A percentile compares a stretch with the other conserved stretches of the same genome.
Evolutionary conservation across 495 filamentous ascomycete genomes (phyloP).

Genomic region (Trichocladium uniseriatum): DNA sequence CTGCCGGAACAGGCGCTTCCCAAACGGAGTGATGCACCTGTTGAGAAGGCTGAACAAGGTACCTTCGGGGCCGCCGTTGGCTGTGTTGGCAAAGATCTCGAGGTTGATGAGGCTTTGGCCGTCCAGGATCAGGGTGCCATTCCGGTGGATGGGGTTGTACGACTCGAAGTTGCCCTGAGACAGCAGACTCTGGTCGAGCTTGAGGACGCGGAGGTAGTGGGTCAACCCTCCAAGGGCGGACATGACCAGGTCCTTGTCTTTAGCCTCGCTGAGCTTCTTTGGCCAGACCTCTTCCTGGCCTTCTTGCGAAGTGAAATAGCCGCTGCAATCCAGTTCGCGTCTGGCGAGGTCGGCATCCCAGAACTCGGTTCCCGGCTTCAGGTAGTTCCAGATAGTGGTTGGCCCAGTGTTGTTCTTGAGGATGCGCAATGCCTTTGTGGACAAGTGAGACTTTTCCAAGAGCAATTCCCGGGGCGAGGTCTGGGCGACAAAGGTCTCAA

Average conservation of each 20-base stretch:
- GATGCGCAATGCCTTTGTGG: constrained; percentile 79
- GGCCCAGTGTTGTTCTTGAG: constrained; percentile 91
- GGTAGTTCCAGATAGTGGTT: constrained; percentile 89
- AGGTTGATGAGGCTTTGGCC: constrained; percentile 96
- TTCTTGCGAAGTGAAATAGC: constrained; percentile 65
- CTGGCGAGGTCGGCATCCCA: constrained; percentile 76
- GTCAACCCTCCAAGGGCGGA: constrained; percentile 86
- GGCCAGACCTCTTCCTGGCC: constrained; percentile 68
- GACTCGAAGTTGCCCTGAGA: constrained; percentile 83
- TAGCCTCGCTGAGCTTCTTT: constrained; percentile 57
- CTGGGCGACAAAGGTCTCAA: constrained; percentile 95
- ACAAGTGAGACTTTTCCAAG: constrained; percentile 79
- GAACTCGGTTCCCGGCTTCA: constrained; percentile 85
- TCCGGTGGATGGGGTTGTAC: constrained; percentile 92
- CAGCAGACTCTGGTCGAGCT: constrained; percentile 80
- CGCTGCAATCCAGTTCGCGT: constrained; percentile 70
- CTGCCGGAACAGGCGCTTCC: constrained; percentile 91
- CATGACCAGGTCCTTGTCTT: constrained; percentile 75
- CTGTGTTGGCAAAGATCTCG: constrained; percentile 91
- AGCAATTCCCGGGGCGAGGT: constrained; percentile 82
- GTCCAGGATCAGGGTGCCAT: constrained; percentile 85
- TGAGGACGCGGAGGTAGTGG: constrained; percentile 77
- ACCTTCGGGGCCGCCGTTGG: constrained; percentile 73
- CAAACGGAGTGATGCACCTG: constrained; percentile 91
- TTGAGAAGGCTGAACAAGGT: constrained; percentile 88